phyloP scores from a whole-genome alignment of 805 yeast species.

The Geotrichum ghanense region DNA sequence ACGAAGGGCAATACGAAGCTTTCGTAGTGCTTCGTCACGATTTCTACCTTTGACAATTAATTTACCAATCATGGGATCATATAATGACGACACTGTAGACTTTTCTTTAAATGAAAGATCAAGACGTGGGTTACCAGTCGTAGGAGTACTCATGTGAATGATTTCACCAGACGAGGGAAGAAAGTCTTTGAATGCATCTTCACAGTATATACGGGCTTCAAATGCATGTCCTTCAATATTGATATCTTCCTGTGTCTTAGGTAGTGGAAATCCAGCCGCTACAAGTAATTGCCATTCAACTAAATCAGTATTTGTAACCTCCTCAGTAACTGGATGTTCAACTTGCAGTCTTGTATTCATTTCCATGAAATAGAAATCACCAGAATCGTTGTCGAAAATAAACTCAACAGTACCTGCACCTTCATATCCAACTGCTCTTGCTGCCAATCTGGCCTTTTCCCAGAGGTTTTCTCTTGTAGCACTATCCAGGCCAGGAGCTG shows the following conservation, averaged over 20 bases:
- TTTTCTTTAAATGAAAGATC: slow-evolving; percentile 21
- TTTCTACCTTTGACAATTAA: slow-evolving; percentile 20
- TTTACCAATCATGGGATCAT: slow-evolving; percentile 26
- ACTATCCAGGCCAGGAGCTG: slow-evolving; percentile 43
- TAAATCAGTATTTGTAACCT: slow-evolving; percentile 43
- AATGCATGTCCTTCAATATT: slow-evolving; percentile 21
- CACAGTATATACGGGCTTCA: slow-evolving; percentile 25
- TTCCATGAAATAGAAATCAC: slow-evolving; percentile 44
- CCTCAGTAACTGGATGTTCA: slow-evolving; percentile 47
- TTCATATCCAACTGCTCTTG: slow-evolving; percentile 37
- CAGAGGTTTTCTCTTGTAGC: slow-evolving; percentile 35
- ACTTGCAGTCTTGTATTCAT: slow-evolving; percentile 49
- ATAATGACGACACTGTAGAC: slow-evolving; percentile 20
- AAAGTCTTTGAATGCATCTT: slow-evolving; percentile 24
- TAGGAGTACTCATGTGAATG: slow-evolving; percentile 18
- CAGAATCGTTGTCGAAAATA: slow-evolving; percentile 40
- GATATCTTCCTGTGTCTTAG: slow-evolving; percentile 22
- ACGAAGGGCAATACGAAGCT: slow-evolving; percentile 19
- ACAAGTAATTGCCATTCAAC: slow-evolving; percentile 37
- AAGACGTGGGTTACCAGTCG: slow-evolving; percentile 18
- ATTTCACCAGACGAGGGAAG: slow-evolving; percentile 23
- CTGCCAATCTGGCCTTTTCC: slow-evolving; percentile 39
- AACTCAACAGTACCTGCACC: slow-evolving; percentile 51
- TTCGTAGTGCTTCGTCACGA: slow-evolving; percentile 20
- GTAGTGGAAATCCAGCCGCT: slow-evolving; percentile 25